These are phyloP conservation scores for Citrus sp. DNA, from an alignment of 345 rosid species.

Conservation along the genomic window DNA sequence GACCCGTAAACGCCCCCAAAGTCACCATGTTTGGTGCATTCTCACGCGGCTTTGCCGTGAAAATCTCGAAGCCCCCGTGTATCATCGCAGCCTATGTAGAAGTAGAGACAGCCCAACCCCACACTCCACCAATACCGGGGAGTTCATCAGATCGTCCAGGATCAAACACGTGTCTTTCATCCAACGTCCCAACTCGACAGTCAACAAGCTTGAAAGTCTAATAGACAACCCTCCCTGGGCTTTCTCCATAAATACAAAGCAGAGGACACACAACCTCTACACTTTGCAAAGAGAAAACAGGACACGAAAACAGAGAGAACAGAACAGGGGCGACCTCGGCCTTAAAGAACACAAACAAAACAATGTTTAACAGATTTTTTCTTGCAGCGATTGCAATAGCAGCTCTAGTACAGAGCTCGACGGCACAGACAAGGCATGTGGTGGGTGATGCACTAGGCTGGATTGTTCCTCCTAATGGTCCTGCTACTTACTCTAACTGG, in stretches of 20 bases:
- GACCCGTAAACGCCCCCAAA: neutral
- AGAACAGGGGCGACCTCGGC: conserved; percentile 34
- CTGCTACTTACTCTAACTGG: conserved; percentile 40
- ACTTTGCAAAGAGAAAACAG: neutral
- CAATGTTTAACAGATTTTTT: conserved; percentile 21
- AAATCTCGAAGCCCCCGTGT: conserved; percentile 3
- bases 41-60: conserved; percentile 20
- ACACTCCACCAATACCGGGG: neutral
- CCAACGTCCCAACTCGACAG: neutral
- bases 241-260: conserved; percentile 14
- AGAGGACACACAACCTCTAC: neutral
- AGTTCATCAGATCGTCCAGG: conserved; percentile 3
- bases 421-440: conserved; percentile 26
- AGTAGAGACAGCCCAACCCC: neutral
- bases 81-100: conserved; percentile 5
- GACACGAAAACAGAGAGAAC: neutral
- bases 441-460: conserved; percentile 46
- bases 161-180: conserved; percentile 12
- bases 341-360: conserved; percentile 23
- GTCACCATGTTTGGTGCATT: conserved; percentile 22
- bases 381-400: conserved; percentile 21
- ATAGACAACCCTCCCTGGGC: neutral
- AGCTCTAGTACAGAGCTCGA: conserved; percentile 20
- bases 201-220: neutral
- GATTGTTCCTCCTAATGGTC: conserved; percentile 26